phyloP scores from a whole-genome alignment of 169 alveolate genomes.

The Plasmodium falciparum region DNA sequence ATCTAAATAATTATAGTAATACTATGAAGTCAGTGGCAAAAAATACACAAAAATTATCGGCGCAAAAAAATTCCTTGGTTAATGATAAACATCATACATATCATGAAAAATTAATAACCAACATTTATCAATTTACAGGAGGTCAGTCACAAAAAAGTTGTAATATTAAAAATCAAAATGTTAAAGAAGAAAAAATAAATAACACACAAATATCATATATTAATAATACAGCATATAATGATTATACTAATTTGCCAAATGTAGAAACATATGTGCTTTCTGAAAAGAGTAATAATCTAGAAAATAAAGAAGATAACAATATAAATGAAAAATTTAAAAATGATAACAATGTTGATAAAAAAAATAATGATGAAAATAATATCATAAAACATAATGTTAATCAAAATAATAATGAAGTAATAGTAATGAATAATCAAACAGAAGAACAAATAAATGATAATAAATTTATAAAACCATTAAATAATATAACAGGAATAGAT shows the following conservation, averaged over 20 bases:
- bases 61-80: slow-evolving; percentile 5
- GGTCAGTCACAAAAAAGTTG: slow-evolving; percentile 9
- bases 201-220: too few relatives aligned
- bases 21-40: background rate
- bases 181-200: background rate
- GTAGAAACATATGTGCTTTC: too few relatives aligned
- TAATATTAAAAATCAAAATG: slow-evolving; percentile 17
- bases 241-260: too few relatives aligned
- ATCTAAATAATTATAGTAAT: too few relatives aligned
- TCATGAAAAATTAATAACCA: slow-evolving; percentile 37
- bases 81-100: slow-evolving; percentile 59
- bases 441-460: background rate
- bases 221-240: too few relatives aligned
- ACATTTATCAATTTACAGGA: slow-evolving; percentile 57
- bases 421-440: background rate
- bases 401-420: background rate
- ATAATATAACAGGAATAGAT: background rate
- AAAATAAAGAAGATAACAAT: too few relatives aligned
- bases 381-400: background rate
- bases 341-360: too few relatives aligned
- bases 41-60: background rate
- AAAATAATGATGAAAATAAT: too few relatives aligned
- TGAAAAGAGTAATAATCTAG: too few relatives aligned
- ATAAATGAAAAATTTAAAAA: too few relatives aligned
- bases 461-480: background rate